Evolutionary conservation across 1,139 yeast species (phyloP), one percentile per base, ranked within the genome.

Genomic region (Wickerhamomyces sp.): DNA sequence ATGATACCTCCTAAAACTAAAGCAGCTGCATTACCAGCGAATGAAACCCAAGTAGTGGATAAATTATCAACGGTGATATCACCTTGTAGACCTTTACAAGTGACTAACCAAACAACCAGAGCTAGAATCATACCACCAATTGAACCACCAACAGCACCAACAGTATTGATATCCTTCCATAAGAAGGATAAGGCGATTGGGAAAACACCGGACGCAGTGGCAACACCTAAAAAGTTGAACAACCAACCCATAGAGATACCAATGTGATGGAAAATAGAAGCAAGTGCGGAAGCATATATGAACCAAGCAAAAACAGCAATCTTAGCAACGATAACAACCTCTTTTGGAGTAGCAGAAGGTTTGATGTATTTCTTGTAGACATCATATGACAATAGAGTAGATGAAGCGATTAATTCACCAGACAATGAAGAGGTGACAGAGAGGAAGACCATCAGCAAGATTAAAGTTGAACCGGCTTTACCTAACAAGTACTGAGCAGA

Each of bases 121-220:
- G 81, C 81, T 46, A 74, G 64, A 5, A 59, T 66, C 48, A 79
- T 73, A 18, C 81, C 78, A 46, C 73, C 63, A 9, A 77, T 69
- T 14, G 81, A 43, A 1, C 72, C 71, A 39, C 61, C 62, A 36
- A 66, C 67, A 1, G 72, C 73, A 18, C 71, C 73, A 34, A 53
- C 52, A 26, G 51, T 58, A 51, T 67, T 69, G 47, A 69, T 55
- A 47, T 62, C 65, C 43, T 61, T 64, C 75, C 75, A 72, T 29
- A 71, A 63, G 53, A 72, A 65, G 0, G 75, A 60, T 37, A 69
- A 60, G 0, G 68, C 67, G 42, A 72, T 68, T 23, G 75, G 75
- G 52, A 71, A 63, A 4, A 69, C 72, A 40, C 76, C 76, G 26
- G 68, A 63, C 39, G 71, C 65, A 37, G 71, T 69, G 7, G 73